Base-by-base conservation (phyloP, 1,284 basidiomycete species). In the Flammula alnicola region DNA sequence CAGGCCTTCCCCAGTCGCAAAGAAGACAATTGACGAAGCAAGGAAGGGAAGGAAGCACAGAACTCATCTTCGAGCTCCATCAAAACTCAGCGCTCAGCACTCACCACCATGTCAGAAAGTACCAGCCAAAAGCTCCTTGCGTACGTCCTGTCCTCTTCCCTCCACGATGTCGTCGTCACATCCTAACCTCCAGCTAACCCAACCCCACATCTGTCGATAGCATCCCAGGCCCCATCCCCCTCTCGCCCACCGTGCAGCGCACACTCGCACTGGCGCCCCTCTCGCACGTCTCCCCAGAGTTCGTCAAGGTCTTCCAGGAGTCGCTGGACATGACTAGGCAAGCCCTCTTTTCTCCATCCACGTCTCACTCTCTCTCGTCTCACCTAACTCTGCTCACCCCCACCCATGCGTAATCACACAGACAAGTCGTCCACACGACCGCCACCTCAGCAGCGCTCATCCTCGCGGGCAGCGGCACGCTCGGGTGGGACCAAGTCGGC, bases 401-500 rank as follows among this genome's bases (percentile, higher is more conserved):
- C n/a, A n/a, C n/a, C n/a, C n/a, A n/a, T n/a, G n/a, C n/a, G n/a
- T n/a, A n/a, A 17, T 11, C 17, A 19, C 19, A 9, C 51, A 84
- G 86, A 54, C 72, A 87, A 47, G 81, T 93, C 12, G 71, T 95
- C 36, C 82, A 83, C 68, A 82, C 91, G 27, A 75, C 78, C 42
- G 70, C 75, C 23, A 84, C 77, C 2, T 52, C 50, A 5, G 91
- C 93, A 63, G 87, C 91, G 0, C 89, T 98, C 74, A 75, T 97
- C 62, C 86, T 96, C 44, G 84, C 92, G 11, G 95, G 95, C 3
- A 90, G 86, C 41, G 95, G 95, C 16, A 97, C 95, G 1, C 75
- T 97, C 35, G 95, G 95, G n/a, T 96, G 94, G 93, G 86, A 88
- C 62, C 84, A 89, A 79, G 88, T 91, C 26, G 84, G 88, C 0